Evolutionary conservation across 2,329 filamentous ascomycete species (phyloP).

Genomic region (Exophiala aquamarina): DNA sequence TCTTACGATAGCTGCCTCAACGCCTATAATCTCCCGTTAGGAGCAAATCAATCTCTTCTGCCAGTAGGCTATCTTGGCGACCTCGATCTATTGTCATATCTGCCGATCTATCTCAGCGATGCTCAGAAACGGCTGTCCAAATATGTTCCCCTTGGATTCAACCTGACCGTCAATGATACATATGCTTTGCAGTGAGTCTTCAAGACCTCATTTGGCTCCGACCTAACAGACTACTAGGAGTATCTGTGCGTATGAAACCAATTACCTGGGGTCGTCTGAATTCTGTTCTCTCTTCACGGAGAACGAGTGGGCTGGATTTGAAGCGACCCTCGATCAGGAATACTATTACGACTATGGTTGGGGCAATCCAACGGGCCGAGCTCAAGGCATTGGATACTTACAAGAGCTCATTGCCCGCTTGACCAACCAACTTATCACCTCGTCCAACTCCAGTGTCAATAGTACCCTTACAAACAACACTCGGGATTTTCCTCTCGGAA

Average conservation of each 20-base stretch:
- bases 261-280: slow-evolving; percentile 49
- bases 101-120: slow-evolving; percentile 45
- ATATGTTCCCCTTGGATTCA: slow-evolving; percentile 50
- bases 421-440: slow-evolving; percentile 46
- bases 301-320: slow-evolving; percentile 57
- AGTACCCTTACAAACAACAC: slow-evolving; percentile 48
- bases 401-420: slow-evolving; percentile 53
- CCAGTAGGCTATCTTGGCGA: slow-evolving; percentile 44
- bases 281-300: slow-evolving; percentile 57
- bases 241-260: slow-evolving; percentile 56
- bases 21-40: slow-evolving; percentile 25
- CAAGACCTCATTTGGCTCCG: neutral
- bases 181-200: slow-evolving; percentile 45
- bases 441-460: slow-evolving; percentile 54
- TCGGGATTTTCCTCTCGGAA: slow-evolving; percentile 47
- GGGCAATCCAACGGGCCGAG: slow-evolving; percentile 52
- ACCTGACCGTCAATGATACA: slow-evolving; percentile 50
- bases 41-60: too few species aligned
- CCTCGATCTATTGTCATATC: slow-evolving; percentile 38
- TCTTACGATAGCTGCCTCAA: slow-evolving; percentile 51
- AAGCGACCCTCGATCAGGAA: slow-evolving; percentile 53
- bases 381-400: slow-evolving; percentile 55
- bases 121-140: slow-evolving; percentile 49
- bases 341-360: slow-evolving; percentile 48
- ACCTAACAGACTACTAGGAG: slow-evolving; percentile 38